Evolutionary conservation across 495 filamentous ascomycete species (phyloP).

Genomic region (Aspergillus egyptiacus): DNA sequence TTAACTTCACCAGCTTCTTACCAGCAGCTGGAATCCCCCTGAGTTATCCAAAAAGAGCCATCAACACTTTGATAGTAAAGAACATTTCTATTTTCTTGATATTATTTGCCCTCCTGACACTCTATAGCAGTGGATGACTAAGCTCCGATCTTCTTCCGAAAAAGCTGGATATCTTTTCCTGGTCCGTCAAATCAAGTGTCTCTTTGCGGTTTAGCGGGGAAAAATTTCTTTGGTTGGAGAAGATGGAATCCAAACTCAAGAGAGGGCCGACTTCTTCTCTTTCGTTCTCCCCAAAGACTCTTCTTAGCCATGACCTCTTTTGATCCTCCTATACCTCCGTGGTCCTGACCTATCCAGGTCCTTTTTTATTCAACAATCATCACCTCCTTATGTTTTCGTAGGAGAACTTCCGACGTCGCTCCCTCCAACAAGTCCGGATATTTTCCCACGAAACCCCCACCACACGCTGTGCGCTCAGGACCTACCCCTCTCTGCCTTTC

Average conservation of each 20-base stretch:
- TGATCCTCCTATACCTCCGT: constrained; percentile 20
- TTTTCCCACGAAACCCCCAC: constrained; percentile 14
- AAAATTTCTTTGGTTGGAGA: constrained; percentile 16
- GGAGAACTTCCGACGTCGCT: constrained; percentile 10
- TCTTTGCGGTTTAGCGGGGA: constrained; percentile 17
- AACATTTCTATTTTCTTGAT: too few relatives aligned
- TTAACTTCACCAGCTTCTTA: not conserved
- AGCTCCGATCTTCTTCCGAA: constrained; percentile 4
- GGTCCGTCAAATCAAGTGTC: constrained; percentile 4
- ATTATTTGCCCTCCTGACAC: not conserved
- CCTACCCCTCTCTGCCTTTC: constrained; percentile 2
- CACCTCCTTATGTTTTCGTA: constrained; percentile 19
- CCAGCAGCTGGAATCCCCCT: too few relatives aligned
- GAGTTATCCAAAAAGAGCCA: too few relatives aligned
- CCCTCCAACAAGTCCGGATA: constrained; percentile 7
- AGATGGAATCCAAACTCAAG: constrained; percentile 14
- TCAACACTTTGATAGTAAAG: too few relatives aligned
- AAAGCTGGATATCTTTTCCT: not conserved
- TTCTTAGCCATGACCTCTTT: constrained; percentile 24
- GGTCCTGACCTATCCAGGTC: constrained; percentile 17
- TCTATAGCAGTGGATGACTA: constrained; percentile 1
- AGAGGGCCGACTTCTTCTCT: constrained; percentile 11
- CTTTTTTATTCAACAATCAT: constrained; percentile 4
- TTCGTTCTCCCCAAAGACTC: constrained; percentile 16
- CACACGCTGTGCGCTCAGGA: constrained; percentile 16